These are phyloP conservation scores for Comarum palustre DNA, from an alignment of 306 rosid genomes.

Conservation along the genomic window DNA sequence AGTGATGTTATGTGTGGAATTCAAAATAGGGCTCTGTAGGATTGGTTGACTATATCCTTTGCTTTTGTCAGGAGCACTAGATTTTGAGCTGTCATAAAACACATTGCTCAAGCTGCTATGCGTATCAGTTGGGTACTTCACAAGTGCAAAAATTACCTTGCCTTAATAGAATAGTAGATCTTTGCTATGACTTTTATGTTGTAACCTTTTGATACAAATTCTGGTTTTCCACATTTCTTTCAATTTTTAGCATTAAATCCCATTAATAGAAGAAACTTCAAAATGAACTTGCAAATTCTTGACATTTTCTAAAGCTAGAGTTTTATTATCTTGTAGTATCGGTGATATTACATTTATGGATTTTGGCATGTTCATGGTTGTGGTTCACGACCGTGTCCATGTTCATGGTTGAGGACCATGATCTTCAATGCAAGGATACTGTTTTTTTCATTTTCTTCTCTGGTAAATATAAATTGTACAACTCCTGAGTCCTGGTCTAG, in stretches of 20 bases:
- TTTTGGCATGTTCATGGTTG: background rate
- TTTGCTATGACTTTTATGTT: background rate
- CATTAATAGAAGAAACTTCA: background rate
- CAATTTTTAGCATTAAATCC: too few relatives aligned
- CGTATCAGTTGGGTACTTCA: constrained; percentile 5
- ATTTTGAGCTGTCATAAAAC: background rate
- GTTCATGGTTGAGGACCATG: background rate
- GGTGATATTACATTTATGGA: background rate
- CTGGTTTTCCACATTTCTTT: constrained; percentile 4
- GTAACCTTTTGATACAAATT: background rate
- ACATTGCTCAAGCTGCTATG: background rate
- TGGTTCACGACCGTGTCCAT: background rate
- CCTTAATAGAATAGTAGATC: background rate
- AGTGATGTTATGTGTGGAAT: background rate
- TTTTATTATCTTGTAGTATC: background rate
- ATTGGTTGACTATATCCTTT: constrained; percentile 6
- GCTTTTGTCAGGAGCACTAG: background rate
- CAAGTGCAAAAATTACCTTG: background rate
- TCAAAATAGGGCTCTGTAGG: background rate
- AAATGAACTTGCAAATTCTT: background rate
- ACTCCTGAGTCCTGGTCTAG: constrained; percentile 1
- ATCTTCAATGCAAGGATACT: background rate
- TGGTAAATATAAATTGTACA: background rate
- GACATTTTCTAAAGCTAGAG: background rate
- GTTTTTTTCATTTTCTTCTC: background rate